Evolutionary conservation across 78 protist genomes (phyloP).

Genomic region (Dictyostelium purpureum): DNA sequence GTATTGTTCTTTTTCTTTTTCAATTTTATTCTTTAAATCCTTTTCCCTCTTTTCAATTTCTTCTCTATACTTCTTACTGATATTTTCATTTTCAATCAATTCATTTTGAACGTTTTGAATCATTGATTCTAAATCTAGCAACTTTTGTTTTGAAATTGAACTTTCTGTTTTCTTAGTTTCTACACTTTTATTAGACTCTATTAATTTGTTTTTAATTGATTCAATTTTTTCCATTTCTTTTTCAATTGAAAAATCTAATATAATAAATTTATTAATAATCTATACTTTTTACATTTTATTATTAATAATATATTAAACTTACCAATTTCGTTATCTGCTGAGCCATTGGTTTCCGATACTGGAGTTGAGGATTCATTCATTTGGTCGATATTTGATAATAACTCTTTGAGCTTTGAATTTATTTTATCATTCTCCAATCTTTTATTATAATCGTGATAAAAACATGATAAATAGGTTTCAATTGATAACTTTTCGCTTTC

Average conservation of each 20-base stretch:
- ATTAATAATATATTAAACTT: background rate
- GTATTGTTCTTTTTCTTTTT: constrained; percentile 67
- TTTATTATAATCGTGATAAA: constrained; percentile 46
- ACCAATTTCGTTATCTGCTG: background rate
- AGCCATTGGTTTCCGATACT: background rate
- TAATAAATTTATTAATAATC: background rate
- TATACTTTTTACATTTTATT: background rate
- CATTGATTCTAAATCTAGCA: constrained; percentile 34
- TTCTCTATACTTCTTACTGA: constrained; percentile 35
- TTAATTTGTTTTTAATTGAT: constrained; percentile 33
- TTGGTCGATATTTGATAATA: constrained; percentile 48
- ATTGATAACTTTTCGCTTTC: constrained; percentile 37
- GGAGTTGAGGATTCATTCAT: background rate
- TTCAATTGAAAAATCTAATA: constrained; percentile 41
- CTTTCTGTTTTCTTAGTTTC: constrained; percentile 44
- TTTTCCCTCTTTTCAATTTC: constrained; percentile 67
- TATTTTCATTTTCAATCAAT: constrained; percentile 33
- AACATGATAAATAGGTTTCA: constrained; percentile 63
- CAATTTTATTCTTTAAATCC: constrained; percentile 64
- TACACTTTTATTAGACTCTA: constrained; percentile 32
- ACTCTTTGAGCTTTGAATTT: constrained; percentile 35
- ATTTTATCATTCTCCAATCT: constrained; percentile 29
- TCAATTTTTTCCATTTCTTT: constrained; percentile 59
- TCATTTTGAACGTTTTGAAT: constrained; percentile 25
- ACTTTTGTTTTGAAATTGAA: constrained; percentile 50